Evolutionary conservation across 257 asterid genomes (phyloP).

Genomic region (Cynanchum wilfordii): DNA sequence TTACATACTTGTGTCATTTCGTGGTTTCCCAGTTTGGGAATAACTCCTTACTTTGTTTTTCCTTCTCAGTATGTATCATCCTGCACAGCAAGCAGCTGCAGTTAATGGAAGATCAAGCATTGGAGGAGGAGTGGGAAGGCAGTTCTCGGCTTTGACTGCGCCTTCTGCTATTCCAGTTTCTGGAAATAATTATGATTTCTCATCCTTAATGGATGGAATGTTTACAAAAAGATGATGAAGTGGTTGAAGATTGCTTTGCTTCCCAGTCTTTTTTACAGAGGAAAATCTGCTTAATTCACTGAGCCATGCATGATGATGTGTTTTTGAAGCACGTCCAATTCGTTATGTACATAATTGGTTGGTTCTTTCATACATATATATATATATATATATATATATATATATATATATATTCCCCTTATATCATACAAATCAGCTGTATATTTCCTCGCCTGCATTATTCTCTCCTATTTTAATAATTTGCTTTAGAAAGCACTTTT

Average conservation of each 20-base stretch:
- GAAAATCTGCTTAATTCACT: neutral
- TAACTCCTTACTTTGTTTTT: neutral
- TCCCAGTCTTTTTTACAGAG: neutral
- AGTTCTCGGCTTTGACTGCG: constrained; percentile 14
- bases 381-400: no score
- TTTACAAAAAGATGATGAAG: constrained; percentile 23
- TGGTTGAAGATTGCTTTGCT: neutral
- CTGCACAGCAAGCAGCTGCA: constrained; percentile 9
- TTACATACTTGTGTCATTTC: no score
- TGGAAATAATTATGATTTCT: constrained; percentile 23
- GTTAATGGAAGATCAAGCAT: constrained; percentile 15
- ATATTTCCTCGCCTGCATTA: no score
- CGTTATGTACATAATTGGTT: neutral
- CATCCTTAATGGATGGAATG: constrained; percentile 25
- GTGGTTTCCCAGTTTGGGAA: neutral
- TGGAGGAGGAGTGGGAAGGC: constrained; percentile 14
- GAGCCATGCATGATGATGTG: neutral
- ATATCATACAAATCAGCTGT: neutral
- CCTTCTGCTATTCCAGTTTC: constrained; percentile 19
- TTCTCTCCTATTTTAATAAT: neutral
- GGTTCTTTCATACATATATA: neutral
- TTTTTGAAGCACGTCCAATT: neutral
- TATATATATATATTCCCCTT: no score
- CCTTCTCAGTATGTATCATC: constrained; percentile 12
- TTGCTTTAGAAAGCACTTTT: no score